These are phyloP conservation scores for Dicorynia guianensis DNA, from an alignment of 306 rosid species.

Conservation along the genomic window DNA sequence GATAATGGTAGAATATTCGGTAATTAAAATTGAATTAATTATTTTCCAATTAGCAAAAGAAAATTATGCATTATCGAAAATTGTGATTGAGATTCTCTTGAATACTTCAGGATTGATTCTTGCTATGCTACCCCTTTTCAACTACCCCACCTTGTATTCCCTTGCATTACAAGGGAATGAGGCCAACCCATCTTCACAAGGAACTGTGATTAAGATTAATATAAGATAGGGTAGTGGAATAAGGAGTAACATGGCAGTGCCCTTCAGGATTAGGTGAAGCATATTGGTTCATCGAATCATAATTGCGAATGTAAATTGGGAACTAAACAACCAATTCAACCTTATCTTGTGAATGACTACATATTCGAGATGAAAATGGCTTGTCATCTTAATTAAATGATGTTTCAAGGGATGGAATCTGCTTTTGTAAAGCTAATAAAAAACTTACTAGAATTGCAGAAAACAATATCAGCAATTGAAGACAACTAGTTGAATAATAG, in stretches of 20 bases:
- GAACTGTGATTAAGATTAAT: too few species aligned
- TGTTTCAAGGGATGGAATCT: neutral
- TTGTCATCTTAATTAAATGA: neutral
- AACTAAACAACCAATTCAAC: neutral
- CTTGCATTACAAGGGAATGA: too few species aligned
- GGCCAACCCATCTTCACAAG: too few species aligned
- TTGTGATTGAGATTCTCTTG: conserved; percentile 8
- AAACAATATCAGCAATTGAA: too few species aligned
- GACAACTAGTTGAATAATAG: too few species aligned
- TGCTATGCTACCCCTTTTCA: too few species aligned
- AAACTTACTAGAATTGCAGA: too few species aligned
- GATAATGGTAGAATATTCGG: neutral
- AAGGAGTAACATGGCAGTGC: too few species aligned
- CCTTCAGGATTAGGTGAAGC: conserved; percentile 16
- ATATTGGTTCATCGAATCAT: conserved; percentile 14
- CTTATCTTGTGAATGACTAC: conserved; percentile 1
- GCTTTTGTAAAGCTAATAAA: too few species aligned
- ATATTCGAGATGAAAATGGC: conserved; percentile 13
- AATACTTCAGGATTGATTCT: conserved; percentile 6
- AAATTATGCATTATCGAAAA: neutral
- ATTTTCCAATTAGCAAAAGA: neutral
- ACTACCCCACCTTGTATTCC: too few species aligned
- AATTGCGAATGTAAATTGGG: neutral
- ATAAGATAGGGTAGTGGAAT: too few species aligned
- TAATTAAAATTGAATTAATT: conserved; percentile 15